Evolutionary conservation across 2,329 filamentous ascomycete genomes (phyloP).

Genomic region (Paraphoma sp.): DNA sequence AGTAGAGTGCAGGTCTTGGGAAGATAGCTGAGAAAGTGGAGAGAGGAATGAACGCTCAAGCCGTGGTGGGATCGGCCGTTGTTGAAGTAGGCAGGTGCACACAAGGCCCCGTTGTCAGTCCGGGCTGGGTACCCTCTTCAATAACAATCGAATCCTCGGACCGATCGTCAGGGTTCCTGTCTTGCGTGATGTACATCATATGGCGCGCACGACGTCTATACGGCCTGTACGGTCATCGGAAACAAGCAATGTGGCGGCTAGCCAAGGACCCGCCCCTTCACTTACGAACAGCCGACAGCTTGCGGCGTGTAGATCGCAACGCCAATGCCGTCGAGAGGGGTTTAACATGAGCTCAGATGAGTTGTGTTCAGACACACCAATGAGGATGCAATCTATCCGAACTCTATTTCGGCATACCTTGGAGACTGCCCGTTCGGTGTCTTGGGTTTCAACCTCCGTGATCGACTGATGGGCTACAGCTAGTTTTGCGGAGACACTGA

Average conservation of each 20-base stretch:
- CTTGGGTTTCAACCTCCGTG: too few relatives aligned
- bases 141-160: background rate
- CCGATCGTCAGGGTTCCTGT: background rate
- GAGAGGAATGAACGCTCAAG: background rate
- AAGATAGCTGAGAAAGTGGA: too few relatives aligned
- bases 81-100: background rate
- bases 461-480: too few relatives aligned
- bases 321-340: background rate
- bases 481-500: too few relatives aligned
- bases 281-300: constrained; percentile 2
- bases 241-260: constrained; percentile 11
- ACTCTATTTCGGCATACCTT: too few relatives aligned
- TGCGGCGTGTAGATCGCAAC: constrained; percentile 14
- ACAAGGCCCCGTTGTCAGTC: background rate
- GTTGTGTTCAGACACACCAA: too few relatives aligned
- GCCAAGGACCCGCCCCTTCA: constrained; percentile 2
- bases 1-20: background rate
- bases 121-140: background rate
- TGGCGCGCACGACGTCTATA: background rate
- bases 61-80: background rate
- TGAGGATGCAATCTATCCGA: too few relatives aligned
- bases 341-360: background rate
- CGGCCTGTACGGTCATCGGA: constrained; percentile 8
- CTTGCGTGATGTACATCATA: background rate
- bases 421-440: too few relatives aligned